phyloP scores from a whole-genome alignment of 768 basidiomycete species.

The Xerocomellus chrysenteron region DNA sequence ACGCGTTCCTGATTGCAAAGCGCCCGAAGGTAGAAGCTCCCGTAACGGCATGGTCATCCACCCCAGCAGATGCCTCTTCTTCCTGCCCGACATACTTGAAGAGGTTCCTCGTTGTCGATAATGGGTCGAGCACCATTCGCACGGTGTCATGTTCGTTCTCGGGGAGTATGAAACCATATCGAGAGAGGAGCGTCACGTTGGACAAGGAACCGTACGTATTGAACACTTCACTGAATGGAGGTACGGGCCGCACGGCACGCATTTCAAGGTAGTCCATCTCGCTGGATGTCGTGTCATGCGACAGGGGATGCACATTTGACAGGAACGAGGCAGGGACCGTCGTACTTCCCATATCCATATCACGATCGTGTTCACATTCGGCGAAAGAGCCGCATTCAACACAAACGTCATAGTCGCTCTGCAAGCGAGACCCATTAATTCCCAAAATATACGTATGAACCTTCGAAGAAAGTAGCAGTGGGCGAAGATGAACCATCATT shows the following conservation, averaged over 20 bases:
- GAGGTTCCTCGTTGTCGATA: slow-evolving; percentile 11
- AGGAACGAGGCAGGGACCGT: background rate
- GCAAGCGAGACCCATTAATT: slow-evolving; percentile 17
- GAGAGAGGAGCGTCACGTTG: slow-evolving; percentile 64
- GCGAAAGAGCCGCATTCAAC: slow-evolving; percentile 63
- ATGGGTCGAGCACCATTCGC: slow-evolving; percentile 29
- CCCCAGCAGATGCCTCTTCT: slow-evolving; percentile 1
- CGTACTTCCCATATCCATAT: slow-evolving; percentile 20
- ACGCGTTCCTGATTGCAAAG: slow-evolving; percentile 25
- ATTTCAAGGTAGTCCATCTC: slow-evolving; percentile 58
- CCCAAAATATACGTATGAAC: background rate
- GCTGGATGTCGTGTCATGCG: slow-evolving; percentile 12
- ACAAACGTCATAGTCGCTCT: slow-evolving; percentile 78
- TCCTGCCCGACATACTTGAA: slow-evolving; percentile 13
- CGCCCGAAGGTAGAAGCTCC: slow-evolving; percentile 3
- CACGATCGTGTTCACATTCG: slow-evolving; percentile 66
- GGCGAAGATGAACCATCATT: slow-evolving; percentile 1
- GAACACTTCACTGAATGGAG: slow-evolving; percentile 57
- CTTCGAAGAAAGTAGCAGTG: slow-evolving; percentile 1
- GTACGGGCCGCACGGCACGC: slow-evolving; percentile 56
- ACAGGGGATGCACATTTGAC: slow-evolving; percentile 6
- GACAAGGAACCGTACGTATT: slow-evolving; percentile 74
- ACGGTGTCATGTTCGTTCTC: slow-evolving; percentile 68
- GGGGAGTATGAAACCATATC: slow-evolving; percentile 76
- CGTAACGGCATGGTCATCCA: slow-evolving; percentile 19